A percentile compares a stretch with the other conserved stretches of the same genome.
Conservation (phyloP, 140 eudicot species). For the Oenanthe javanica region DNA sequence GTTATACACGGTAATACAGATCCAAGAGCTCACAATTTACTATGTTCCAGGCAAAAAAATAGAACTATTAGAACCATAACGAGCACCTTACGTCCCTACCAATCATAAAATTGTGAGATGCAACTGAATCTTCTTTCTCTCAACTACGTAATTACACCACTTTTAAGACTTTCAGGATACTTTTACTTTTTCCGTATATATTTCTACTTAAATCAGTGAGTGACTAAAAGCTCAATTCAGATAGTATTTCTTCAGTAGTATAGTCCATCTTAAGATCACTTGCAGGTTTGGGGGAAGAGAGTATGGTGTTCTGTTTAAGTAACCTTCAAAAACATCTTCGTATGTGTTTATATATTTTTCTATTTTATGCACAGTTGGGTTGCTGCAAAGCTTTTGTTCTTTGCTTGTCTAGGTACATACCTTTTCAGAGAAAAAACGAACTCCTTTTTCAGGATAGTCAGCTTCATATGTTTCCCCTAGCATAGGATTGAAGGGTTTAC, state of each 20-base stretch:
- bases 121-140: background rate
- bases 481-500: conserved; percentile 64
- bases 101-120: background rate
- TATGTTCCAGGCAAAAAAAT: background rate
- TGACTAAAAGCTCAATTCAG: background rate
- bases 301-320: background rate
- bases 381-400: background rate
- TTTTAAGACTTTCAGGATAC: background rate
- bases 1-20: background rate
- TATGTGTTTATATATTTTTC: background rate
- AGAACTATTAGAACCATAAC: background rate
- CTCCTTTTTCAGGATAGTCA: conserved; percentile 59
- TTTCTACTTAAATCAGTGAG: background rate
- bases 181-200: background rate
- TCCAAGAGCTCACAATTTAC: background rate
- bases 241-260: background rate
- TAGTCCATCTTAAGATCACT: background rate
- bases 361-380: background rate
- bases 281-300: background rate
- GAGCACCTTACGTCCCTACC: background rate
- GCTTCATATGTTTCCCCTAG: conserved; percentile 63
- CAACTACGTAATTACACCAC: background rate
- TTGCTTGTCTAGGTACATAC: conserved; percentile 16
- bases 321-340: background rate
- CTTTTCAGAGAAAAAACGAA: conserved; percentile 56